Conservation (phyloP, 2,329 filamentous ascomycete species). For the Sporothrix euskadiensis region DNA sequence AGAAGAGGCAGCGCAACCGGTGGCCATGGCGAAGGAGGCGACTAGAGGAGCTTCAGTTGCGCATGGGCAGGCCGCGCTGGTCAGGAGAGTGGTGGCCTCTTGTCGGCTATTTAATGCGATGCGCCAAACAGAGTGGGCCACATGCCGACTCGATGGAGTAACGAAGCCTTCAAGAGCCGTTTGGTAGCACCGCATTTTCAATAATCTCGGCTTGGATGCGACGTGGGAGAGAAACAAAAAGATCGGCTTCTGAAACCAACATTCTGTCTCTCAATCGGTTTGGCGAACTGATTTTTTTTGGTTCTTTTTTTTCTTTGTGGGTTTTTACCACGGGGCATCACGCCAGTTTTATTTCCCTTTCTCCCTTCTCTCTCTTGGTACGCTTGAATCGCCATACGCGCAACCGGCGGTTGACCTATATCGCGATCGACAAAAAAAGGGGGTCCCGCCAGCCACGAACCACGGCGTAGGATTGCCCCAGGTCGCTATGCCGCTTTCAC, state of each 20-base stretch:
- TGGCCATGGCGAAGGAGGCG: not conserved
- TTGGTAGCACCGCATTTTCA: slow-evolving; percentile 5
- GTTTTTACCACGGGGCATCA: not conserved
- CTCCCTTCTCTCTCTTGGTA: not conserved
- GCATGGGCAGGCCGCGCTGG: not conserved
- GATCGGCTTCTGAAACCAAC: not conserved
- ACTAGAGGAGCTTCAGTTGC: not conserved
- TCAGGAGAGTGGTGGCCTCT: not conserved
- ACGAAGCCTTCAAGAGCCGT: not conserved
- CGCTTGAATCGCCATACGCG: slow-evolving; percentile 8
- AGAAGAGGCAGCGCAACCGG: not conserved
- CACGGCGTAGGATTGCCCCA: slow-evolving; percentile 17
- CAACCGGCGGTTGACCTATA: slow-evolving; percentile 7
- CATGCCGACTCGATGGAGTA: not conserved
- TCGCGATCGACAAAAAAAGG: slow-evolving; percentile 29
- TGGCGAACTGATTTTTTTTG: not conserved
- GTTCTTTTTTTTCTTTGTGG: not conserved
- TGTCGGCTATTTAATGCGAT: too few relatives aligned
- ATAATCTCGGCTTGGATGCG: not conserved
- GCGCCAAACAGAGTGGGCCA: not conserved
- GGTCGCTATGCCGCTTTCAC: slow-evolving; percentile 26
- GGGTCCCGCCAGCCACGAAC: not conserved
- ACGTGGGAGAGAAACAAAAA: slow-evolving; percentile 19
- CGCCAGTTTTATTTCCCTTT: slow-evolving; percentile 3
- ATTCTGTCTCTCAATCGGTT: not conserved